Evolutionary conservation across 352 stramenopile species (phyloP).

Genomic region (Globisporangium alternatum): DNA sequence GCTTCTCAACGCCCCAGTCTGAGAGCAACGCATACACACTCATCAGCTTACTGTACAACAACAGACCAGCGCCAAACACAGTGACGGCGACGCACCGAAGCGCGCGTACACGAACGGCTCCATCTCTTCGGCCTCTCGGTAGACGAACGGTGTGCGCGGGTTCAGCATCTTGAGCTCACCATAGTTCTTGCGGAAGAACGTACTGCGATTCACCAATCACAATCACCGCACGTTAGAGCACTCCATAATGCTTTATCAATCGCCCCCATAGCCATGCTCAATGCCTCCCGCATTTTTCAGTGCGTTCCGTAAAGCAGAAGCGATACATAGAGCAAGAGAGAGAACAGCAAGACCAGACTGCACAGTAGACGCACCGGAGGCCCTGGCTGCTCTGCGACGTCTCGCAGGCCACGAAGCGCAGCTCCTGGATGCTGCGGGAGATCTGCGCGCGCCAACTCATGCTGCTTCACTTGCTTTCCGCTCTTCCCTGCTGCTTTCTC

Average conservation of each 20-base stretch:
- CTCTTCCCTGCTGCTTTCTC: constrained; percentile 11
- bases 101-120: constrained; percentile 87
- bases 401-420: constrained; percentile 83
- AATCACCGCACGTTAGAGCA: constrained; percentile 12
- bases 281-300: too few relatives aligned
- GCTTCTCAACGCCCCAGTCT: constrained; percentile 85
- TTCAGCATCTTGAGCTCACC: constrained; percentile 88
- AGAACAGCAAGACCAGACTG: background rate
- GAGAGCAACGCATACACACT: background rate
- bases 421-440: constrained; percentile 79
- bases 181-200: constrained; percentile 88
- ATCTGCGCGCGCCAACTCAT: constrained; percentile 90
- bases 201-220: constrained; percentile 31
- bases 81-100: constrained; percentile 39
- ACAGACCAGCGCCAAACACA: background rate
- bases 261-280: background rate
- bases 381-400: constrained; percentile 82
- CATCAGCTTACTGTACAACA: background rate
- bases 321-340: background rate
- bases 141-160: constrained; percentile 77
- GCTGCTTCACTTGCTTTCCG: constrained; percentile 9
- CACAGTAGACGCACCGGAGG: constrained; percentile 51
- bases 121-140: constrained; percentile 85
- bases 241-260: background rate
- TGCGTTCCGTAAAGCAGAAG: too few relatives aligned